phyloP scores from a whole-genome alignment of 2,329 filamentous ascomycete genomes.

The Cladosporium sphaerospermum region DNA sequence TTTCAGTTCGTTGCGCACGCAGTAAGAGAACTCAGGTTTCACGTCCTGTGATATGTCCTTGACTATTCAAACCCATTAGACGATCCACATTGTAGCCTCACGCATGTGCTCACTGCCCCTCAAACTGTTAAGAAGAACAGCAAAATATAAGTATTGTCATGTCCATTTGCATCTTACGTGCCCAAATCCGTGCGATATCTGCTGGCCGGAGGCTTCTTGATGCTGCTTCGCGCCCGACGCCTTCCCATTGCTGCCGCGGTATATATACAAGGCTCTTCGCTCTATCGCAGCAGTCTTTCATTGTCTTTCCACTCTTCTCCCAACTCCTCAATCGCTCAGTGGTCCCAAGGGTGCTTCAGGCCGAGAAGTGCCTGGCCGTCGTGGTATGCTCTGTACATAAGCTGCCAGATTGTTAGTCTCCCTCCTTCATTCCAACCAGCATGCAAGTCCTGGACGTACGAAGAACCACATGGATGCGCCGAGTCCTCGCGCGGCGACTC shows the following conservation, averaged over 20 bases:
- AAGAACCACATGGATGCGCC: conserved; percentile 99
- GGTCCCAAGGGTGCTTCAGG: conserved; percentile 95
- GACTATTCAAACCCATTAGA: too few relatives aligned
- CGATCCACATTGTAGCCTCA: too few relatives aligned
- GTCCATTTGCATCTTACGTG: conserved; percentile 4
- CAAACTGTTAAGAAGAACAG: too few relatives aligned
- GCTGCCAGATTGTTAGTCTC: conserved; percentile 44
- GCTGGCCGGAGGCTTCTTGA: background rate
- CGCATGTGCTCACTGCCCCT: too few relatives aligned
- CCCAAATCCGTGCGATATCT: conserved; percentile 1
- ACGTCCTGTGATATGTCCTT: too few relatives aligned
- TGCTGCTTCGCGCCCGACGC: conserved; percentile 3
- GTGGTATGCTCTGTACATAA: conserved; percentile 95
- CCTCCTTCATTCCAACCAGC: background rate
- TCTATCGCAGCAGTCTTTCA: background rate
- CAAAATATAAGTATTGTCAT: background rate
- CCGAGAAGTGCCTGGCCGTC: conserved; percentile 87
- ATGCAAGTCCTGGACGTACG: conserved; percentile 41
- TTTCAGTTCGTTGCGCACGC: too few relatives aligned
- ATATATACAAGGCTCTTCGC: conserved; percentile 7
- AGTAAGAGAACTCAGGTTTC: too few relatives aligned
- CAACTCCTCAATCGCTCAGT: conserved; percentile 49
- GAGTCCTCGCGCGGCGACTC: conserved; percentile 77
- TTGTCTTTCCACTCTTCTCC: background rate
- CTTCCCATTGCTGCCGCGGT: conserved; percentile 2